phyloP scores from a whole-genome alignment of 768 basidiomycete genomes.

The Collybiopsis confluens region DNA sequence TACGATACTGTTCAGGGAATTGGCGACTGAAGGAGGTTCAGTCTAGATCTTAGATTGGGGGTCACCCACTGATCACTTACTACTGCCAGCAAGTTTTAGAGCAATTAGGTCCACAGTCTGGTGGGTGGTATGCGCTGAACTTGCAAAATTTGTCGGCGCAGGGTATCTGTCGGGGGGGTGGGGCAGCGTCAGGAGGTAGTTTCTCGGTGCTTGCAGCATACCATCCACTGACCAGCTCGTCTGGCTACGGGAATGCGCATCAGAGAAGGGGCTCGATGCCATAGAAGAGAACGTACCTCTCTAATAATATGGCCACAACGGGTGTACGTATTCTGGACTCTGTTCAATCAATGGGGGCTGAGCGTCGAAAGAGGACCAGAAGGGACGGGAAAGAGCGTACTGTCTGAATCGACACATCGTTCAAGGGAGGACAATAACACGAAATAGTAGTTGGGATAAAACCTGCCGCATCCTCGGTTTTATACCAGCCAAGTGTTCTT shows the following conservation, averaged over 20 bases:
- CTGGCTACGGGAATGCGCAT: constrained; percentile 37
- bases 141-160: constrained; percentile 66
- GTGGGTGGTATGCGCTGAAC: constrained; percentile 64
- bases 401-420: constrained; percentile 73
- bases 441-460: neutral
- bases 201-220: constrained; percentile 12
- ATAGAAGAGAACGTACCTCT: constrained; percentile 34
- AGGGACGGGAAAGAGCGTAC: constrained; percentile 39
- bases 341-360: too few relatives aligned
- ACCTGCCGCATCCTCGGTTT: constrained; percentile 5
- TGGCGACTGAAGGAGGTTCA: constrained; percentile 44
- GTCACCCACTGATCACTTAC: constrained; percentile 41
- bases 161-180: too few relatives aligned
- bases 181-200: too few relatives aligned
- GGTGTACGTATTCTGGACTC: constrained; percentile 62
- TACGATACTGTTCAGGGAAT: constrained; percentile 69
- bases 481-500: constrained; percentile 10
- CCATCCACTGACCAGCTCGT: constrained; percentile 46
- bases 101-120: constrained; percentile 57
- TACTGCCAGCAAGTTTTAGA: constrained; percentile 70
- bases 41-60: constrained; percentile 11
- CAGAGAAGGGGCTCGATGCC: constrained; percentile 9
- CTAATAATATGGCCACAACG: constrained; percentile 51
- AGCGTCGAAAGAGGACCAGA: too few relatives aligned
- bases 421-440: neutral